Conservation (phyloP, 176 grass and related monocot species). For the Aegilops umbellulata region DNA sequence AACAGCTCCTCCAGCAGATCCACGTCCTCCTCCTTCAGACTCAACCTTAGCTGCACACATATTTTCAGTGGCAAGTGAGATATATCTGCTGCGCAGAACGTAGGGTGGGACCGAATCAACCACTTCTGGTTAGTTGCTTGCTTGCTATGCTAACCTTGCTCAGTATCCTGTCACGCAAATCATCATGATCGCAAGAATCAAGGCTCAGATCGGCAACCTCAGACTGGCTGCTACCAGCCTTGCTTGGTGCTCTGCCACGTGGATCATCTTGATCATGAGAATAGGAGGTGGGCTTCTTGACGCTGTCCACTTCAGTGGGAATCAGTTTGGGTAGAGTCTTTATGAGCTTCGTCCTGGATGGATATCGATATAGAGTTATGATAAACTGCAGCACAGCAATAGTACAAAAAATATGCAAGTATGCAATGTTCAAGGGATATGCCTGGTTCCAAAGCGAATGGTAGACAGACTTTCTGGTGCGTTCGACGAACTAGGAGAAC, state of each 20-base stretch:
- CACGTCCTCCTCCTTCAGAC: slow-evolving; percentile 74
- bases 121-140: not conserved
- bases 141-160: slow-evolving; percentile 47
- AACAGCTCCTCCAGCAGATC: slow-evolving; percentile 66
- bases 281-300: slow-evolving; percentile 31
- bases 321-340: slow-evolving; percentile 44
- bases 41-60: slow-evolving; percentile 65
- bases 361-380: slow-evolving; percentile 1
- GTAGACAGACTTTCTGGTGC: slow-evolving; percentile 77
- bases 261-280: slow-evolving; percentile 31
- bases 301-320: slow-evolving; percentile 25
- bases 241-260: slow-evolving; percentile 50
- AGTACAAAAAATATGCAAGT: not conserved
- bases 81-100: not conserved
- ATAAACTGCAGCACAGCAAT: not conserved
- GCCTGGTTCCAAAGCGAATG: slow-evolving; percentile 83
- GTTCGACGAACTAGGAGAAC: slow-evolving; percentile 80
- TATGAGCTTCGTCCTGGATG: slow-evolving; percentile 68
- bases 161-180: slow-evolving; percentile 53
- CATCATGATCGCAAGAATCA: slow-evolving; percentile 29
- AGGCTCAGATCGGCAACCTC: not conserved
- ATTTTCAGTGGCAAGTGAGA: slow-evolving; percentile 13
- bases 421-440: slow-evolving; percentile 24
- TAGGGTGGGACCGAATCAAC: not conserved
- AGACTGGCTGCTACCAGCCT: slow-evolving; percentile 35